Conservation (phyloP, 805 yeast genomes). For the Scheffersomyces amazonensis region DNA sequence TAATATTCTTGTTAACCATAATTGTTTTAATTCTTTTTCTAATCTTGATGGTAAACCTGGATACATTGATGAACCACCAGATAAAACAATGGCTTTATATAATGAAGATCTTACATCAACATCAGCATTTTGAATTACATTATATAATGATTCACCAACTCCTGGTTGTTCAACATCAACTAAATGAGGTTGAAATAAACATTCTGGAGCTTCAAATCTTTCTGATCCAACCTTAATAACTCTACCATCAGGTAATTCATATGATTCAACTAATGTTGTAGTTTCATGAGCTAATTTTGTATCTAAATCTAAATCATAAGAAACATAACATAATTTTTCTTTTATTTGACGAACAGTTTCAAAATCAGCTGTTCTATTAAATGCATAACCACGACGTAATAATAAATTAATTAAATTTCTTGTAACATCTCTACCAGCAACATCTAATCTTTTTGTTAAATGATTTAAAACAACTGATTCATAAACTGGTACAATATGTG, state of each 20-base stretch:
- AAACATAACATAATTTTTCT: conserved; percentile 92
- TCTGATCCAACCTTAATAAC: conserved; percentile 91
- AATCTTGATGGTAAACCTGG: conserved; percentile 96
- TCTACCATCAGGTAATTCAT: conserved; percentile 96
- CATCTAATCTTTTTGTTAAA: conserved; percentile 86
- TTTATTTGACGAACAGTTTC: conserved; percentile 98
- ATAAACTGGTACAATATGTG: conserved; percentile 97
- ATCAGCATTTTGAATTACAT: conserved; percentile 92
- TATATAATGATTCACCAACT: conserved; percentile 87
- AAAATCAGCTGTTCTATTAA: conserved; percentile 97
- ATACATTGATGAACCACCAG: conserved; percentile 98
- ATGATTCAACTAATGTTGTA: conserved; percentile 87
- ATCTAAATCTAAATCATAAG: conserved; percentile 91
- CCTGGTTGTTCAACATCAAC: conserved; percentile 98
- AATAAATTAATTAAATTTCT: conserved; percentile 86
- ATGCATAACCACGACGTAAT: conserved; percentile 95
- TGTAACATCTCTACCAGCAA: conserved; percentile 99
- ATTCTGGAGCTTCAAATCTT: conserved; percentile 95
- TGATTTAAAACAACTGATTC: conserved; percentile 96
- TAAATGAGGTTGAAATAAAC: conserved; percentile 91
- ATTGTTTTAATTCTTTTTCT: conserved; percentile 93
- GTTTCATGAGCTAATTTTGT: conserved; percentile 86
- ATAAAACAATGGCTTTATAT: conserved; percentile 86
- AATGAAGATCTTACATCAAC: conserved; percentile 87
- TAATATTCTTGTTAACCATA: conserved; percentile 88